Evolutionary conservation across 768 basidiomycete species (phyloP), one percentile per base, ranked within the genome.

Genomic region (Tylopilus sp.): DNA sequence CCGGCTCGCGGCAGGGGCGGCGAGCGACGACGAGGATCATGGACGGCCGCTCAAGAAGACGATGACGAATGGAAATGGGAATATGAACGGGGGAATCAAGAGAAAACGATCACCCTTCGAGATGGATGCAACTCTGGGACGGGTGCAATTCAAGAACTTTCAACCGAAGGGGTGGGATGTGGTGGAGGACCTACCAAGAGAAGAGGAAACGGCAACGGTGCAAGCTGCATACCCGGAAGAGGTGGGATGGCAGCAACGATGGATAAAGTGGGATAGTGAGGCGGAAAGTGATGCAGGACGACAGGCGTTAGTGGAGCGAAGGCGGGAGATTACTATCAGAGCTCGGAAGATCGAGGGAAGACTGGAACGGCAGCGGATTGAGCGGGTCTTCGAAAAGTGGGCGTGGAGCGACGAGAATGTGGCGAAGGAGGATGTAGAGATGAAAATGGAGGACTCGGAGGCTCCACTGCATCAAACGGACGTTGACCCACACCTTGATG

Each of bases 301-400:
- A 21, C 47, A 58, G n/a, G 80, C 73, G 6, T 73, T 73, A 44
- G 72, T 79, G 47, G 75, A 64, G 38, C 72, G 72, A 46, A 73
- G 69, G 47, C 71, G 71, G 42, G 78, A 81, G 47, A 73, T 80
- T 31, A 72, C 81, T 8, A 66, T 84, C 18, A 85, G 80, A 66
- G 74, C 84, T 53, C 77, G 86, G 53, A 76, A 73, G 64, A 80
- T 78, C 9, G 69, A 58, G 38, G 71, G 73, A 25, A 81, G 84
- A 20, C 39, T 89, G 38, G 88, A 90, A 62, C 73, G 88, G 56
- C 88, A 91, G 57, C 77, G 80, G 44, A 79, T 88, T 56, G 83
- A 86, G 61, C 79, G 88, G 52, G 70, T 74, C 22, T 68, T 84
- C 39, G 88, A 91, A 69, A 75, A 76, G 45, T 90, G 86, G 86